Evolutionary conservation across 371 early-diverging fungal genomes (phyloP).

Genomic region (Mortierella sp.): DNA sequence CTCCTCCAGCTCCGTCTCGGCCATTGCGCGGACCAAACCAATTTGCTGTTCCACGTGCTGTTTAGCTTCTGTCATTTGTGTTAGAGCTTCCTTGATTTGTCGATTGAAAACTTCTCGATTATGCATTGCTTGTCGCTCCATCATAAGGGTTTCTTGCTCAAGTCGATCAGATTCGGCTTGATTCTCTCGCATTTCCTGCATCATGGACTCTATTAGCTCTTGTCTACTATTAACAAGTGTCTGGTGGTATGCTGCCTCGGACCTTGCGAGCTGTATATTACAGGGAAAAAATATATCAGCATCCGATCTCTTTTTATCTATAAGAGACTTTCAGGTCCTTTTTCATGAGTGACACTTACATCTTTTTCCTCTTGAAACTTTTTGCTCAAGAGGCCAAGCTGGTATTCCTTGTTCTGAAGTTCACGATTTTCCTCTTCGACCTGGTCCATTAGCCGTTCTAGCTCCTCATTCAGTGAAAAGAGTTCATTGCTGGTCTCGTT

Average conservation of each 20-base stretch:
- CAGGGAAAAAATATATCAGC: background rate
- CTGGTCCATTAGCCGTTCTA: conserved; percentile 39
- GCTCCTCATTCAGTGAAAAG: conserved; percentile 17
- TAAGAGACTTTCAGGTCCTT: background rate
- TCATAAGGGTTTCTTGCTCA: conserved; percentile 29
- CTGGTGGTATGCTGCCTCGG: conserved; percentile 24
- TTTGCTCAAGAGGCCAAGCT: conserved; percentile 16
- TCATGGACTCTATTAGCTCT: conserved; percentile 29
- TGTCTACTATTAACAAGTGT: conserved; percentile 19
- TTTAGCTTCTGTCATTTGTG: conserved; percentile 25
- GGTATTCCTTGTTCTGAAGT: conserved; percentile 30
- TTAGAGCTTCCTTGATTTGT: conserved; percentile 30
- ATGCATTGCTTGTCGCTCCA: conserved; percentile 46
- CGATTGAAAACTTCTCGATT: conserved; percentile 30
- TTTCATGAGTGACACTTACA: conserved; percentile 18
- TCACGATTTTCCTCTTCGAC: conserved; percentile 24
- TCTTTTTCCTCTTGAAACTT: conserved; percentile 50
- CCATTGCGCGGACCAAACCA: conserved; percentile 35
- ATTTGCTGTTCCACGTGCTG: conserved; percentile 49
- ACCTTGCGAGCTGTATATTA: conserved; percentile 28
- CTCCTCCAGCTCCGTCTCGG: conserved; percentile 1
- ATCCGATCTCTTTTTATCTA: background rate
- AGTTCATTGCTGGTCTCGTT: conserved; percentile 26
- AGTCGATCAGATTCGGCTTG: conserved; percentile 33
- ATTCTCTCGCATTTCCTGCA: conserved; percentile 21